Evolutionary conservation across 768 basidiomycete species (phyloP).

Genomic region (Mycena galericulata): DNA sequence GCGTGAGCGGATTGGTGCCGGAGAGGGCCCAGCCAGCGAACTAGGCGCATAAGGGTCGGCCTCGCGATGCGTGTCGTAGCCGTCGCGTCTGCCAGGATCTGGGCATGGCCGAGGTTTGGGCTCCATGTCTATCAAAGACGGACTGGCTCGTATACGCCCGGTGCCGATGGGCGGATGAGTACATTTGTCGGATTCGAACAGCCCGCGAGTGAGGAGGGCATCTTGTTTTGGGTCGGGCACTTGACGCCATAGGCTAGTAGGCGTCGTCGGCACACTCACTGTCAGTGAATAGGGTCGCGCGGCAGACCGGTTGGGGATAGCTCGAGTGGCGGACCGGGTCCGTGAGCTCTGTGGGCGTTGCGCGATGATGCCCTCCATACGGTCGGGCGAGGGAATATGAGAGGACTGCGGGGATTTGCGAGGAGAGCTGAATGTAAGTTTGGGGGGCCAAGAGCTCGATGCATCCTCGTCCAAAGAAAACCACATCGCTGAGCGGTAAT

Average conservation of each 20-base stretch:
- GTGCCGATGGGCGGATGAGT: not conserved
- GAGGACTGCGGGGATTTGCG: not conserved
- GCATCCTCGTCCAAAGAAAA: slow-evolving; percentile 20
- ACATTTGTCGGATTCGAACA: slow-evolving; percentile 1
- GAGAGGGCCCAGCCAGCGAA: not conserved
- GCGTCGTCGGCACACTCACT: slow-evolving; percentile 29
- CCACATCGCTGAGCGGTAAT: slow-evolving; percentile 14
- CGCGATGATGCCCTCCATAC: slow-evolving; percentile 22
- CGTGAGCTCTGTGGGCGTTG: slow-evolving; percentile 4
- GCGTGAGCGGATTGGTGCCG: not conserved
- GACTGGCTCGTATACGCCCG: slow-evolving; percentile 14
- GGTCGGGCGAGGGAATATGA: not conserved
- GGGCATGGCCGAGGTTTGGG: not conserved
- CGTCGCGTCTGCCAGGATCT: not conserved
- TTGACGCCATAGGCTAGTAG: slow-evolving; percentile 29
- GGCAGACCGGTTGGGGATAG: slow-evolving; percentile 32
- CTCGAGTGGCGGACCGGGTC: slow-evolving; percentile 18
- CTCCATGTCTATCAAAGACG: not conserved
- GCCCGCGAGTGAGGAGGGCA: not conserved
- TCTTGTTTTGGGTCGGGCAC: slow-evolving; percentile 9
- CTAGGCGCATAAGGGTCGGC: not conserved
- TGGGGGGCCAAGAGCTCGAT: slow-evolving; percentile 30
- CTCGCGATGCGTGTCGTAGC: not conserved
- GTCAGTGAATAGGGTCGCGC: slow-evolving; percentile 24
- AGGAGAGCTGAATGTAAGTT: slow-evolving; percentile 16